Conservation (phyloP, 108 stramenopile species). For the Hondaea fermentalgiana region DNA sequence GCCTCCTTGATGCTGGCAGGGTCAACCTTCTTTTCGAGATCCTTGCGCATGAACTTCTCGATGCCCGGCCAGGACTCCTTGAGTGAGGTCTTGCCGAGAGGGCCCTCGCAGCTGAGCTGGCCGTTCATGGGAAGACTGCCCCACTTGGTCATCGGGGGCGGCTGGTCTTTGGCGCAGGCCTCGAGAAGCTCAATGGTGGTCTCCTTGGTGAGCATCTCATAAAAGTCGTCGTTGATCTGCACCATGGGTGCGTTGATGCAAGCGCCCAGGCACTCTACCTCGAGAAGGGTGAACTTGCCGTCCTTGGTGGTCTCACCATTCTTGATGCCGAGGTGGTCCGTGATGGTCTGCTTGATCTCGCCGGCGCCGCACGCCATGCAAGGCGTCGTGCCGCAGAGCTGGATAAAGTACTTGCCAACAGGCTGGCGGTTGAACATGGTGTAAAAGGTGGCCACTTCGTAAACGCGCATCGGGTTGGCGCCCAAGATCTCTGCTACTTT, state of each 20-base stretch:
- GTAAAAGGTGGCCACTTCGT: conserved; percentile 97
- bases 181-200: conserved; percentile 84
- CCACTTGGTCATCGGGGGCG: conserved; percentile 90
- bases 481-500: conserved; percentile 91
- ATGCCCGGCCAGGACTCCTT: conserved; percentile 52
- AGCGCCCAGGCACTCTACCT: conserved; percentile 99
- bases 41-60: conserved; percentile 48
- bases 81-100: conserved; percentile 85
- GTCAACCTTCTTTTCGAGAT: conserved; percentile 72
- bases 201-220: conserved; percentile 92
- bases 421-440: conserved; percentile 99
- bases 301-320: conserved; percentile 88
- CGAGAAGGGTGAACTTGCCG: conserved; percentile 91
- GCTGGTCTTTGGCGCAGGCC: conserved; percentile 77
- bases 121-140: conserved; percentile 99
- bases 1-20: conserved; percentile 88
- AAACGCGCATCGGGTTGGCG: conserved; percentile 71
- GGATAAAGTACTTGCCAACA: conserved; percentile 99
- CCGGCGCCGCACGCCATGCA: conserved; percentile 99
- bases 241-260: conserved; percentile 99
- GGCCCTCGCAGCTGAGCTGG: conserved; percentile 98
- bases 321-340: conserved; percentile 88
- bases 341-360: conserved; percentile 96
- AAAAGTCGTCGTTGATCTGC: conserved; percentile 97
- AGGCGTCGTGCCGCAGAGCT: conserved; percentile 99